phyloP scores from a whole-genome alignment of 202 grass and related monocot species.

The Carex sylvatica region DNA sequence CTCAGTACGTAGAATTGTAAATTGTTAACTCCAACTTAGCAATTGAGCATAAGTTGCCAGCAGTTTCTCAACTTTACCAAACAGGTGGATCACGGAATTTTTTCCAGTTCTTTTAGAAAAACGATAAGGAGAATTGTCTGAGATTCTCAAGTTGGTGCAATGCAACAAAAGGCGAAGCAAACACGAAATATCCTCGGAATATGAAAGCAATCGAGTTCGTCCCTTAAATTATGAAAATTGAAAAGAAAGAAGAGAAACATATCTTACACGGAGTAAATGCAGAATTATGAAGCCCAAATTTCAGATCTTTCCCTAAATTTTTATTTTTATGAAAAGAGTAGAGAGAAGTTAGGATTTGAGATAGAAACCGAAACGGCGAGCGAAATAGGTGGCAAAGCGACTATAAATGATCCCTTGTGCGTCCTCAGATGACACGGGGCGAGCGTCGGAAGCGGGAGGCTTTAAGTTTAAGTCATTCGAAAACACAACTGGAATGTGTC shows the following conservation, averaged over 20 bases:
- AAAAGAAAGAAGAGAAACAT: neutral
- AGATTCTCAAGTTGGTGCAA: neutral
- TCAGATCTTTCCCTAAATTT: neutral
- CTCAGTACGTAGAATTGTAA: neutral
- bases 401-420: neutral
- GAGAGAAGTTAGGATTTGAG: neutral
- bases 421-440: neutral
- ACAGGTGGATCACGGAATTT: neutral
- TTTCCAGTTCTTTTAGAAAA: neutral
- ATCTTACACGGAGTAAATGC: neutral
- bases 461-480: constrained; percentile 16
- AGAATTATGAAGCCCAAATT: neutral
- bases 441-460: neutral
- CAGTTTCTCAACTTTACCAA: neutral
- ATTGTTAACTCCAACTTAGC: neutral
- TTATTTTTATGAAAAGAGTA: neutral
- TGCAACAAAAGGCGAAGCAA: neutral
- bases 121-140: neutral
- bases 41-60: neutral
- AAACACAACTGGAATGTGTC: constrained; percentile 15
- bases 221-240: neutral
- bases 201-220: neutral
- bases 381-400: neutral
- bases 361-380: neutral
- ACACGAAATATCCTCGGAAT: neutral